Evolutionary conservation across 2,329 filamentous ascomycete genomes (phyloP).

Genomic region (Dothideomycetes sp.): DNA sequence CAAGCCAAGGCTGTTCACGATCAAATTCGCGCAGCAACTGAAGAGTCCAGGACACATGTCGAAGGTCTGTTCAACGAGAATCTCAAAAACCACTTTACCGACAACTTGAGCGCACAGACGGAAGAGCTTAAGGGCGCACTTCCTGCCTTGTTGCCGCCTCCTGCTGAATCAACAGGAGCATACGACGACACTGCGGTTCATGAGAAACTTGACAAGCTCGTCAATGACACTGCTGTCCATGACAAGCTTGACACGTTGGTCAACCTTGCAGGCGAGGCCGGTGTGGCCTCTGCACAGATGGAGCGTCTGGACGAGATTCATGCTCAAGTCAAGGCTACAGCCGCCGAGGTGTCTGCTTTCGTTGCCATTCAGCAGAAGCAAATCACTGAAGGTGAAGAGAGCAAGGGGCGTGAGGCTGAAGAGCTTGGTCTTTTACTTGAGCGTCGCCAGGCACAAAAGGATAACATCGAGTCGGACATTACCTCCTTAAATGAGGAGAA

Average conservation of each 20-base stretch:
- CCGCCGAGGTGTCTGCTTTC: conserved; percentile 75
- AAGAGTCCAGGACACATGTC: conserved; percentile 35
- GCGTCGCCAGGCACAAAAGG: conserved; percentile 58
- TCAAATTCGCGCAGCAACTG: conserved; percentile 32
- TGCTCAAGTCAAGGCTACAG: conserved; percentile 73
- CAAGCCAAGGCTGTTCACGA: conserved; percentile 36
- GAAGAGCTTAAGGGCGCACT: conserved; percentile 12
- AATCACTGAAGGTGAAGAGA: conserved; percentile 67
- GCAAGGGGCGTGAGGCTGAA: conserved; percentile 67
- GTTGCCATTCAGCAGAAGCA: conserved; percentile 66
- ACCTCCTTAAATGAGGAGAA: conserved; percentile 38
- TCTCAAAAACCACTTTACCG: conserved; percentile 15
- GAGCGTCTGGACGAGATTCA: conserved; percentile 83
- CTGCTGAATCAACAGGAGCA: conserved; percentile 42
- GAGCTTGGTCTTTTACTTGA: conserved; percentile 76
- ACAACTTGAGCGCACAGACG: conserved; percentile 10
- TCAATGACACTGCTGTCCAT: conserved; percentile 23
- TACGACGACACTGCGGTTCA: conserved; percentile 56
- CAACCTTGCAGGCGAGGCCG: conserved; percentile 55
- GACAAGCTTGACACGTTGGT: conserved; percentile 46
- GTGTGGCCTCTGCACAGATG: conserved; percentile 64
- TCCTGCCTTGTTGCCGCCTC: conserved; percentile 37
- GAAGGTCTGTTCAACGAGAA: conserved; percentile 28
- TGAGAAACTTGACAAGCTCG: conserved; percentile 46
- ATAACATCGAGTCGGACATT: conserved; percentile 44